Conservation (phyloP, 129 eudicot genomes). For the Pittosporum tobira region DNA sequence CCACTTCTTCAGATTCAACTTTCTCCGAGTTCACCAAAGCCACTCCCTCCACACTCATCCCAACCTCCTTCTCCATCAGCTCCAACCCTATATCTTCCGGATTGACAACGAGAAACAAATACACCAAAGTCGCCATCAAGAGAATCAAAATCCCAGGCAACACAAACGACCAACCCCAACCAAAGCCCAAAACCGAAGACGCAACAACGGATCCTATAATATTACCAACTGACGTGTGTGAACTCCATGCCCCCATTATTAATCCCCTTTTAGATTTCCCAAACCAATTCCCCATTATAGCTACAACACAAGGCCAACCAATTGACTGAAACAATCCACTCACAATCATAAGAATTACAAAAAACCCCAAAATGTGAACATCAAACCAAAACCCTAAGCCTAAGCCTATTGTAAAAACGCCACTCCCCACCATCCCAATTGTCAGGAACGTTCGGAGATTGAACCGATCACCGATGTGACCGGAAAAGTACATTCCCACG, state of each 20-base stretch:
- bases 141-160: conserved; percentile 61
- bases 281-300: conserved; percentile 91
- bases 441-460: conserved; percentile 62
- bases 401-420: conserved; percentile 47
- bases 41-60: conserved; percentile 42
- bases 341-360: conserved; percentile 41
- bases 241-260: conserved; percentile 93
- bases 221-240: conserved; percentile 85
- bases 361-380: conserved; percentile 54
- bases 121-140: conserved; percentile 35
- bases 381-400: conserved; percentile 77
- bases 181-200: conserved; percentile 57
- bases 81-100: conserved; percentile 70
- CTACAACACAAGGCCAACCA: conserved; percentile 99
- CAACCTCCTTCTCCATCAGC: conserved; percentile 39
- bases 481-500: conserved; percentile 82
- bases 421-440: conserved; percentile 85
- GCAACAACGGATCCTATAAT: conserved; percentile 79
- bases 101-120: conserved; percentile 66
- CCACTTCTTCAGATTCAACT: conserved; percentile 29
- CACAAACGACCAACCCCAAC: conserved; percentile 98
- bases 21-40: conserved; percentile 45
- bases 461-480: conserved; percentile 75
- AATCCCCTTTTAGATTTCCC: conserved; percentile 73
- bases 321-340: conserved; percentile 86